Evolutionary conservation across 2,329 filamentous ascomycete genomes (phyloP).

Genomic region (Cladosporium sp.): DNA sequence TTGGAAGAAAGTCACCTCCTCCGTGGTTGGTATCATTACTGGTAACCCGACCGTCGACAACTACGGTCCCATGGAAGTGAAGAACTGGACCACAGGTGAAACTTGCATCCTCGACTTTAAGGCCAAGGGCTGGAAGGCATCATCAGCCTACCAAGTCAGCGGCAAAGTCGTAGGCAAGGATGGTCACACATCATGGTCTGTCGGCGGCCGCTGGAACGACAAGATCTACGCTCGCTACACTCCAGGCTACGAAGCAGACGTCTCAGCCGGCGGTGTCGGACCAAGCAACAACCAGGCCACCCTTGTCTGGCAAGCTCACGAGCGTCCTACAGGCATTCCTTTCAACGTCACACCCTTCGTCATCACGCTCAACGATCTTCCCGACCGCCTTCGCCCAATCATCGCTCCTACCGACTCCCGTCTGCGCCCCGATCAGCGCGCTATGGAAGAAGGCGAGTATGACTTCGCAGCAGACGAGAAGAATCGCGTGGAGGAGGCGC

Average conservation of each 20-base stretch:
- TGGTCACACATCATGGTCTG: constrained; percentile 81
- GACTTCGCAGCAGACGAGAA: constrained; percentile 92
- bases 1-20: constrained; percentile 98
- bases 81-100: constrained; percentile 95
- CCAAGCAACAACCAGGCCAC: constrained; percentile 66
- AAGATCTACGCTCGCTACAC: constrained; percentile 93
- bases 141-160: constrained; percentile 82
- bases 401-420: constrained; percentile 91
- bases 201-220: constrained; percentile 96
- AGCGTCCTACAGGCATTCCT: constrained; percentile 77
- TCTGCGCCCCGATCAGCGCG: constrained; percentile 89
- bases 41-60: constrained; percentile 97
- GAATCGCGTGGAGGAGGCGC: constrained; percentile 88
- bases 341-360: constrained; percentile 98
- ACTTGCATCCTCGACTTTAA: constrained; percentile 91
- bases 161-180: constrained; percentile 80
- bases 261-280: constrained; percentile 48
- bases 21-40: constrained; percentile 97
- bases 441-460: constrained; percentile 98
- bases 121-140: constrained; percentile 90
- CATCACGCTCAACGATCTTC: constrained; percentile 87
- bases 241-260: constrained; percentile 78
- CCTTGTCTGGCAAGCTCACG: constrained; percentile 88
- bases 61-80: constrained; percentile 94
- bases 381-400: constrained; percentile 73